Base-by-base conservation (phyloP, 2,329 filamentous ascomycete species). In the Apiospora aurea region DNA sequence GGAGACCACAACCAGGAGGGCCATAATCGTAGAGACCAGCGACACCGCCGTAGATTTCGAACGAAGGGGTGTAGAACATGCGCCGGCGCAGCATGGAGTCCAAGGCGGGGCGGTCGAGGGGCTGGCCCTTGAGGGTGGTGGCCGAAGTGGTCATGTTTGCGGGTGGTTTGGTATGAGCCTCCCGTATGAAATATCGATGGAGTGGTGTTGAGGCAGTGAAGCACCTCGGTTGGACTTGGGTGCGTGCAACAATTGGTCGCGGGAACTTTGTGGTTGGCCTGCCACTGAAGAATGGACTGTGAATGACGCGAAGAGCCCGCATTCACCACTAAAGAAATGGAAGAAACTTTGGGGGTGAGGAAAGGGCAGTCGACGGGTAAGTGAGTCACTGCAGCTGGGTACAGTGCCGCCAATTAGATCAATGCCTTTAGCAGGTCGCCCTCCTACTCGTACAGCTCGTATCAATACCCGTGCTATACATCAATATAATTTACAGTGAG, bases 1-100 rank as follows among this genome's bases (percentile, higher is more conserved):
- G 93, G 73, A 97, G 89, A 68, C 93, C 90, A 83, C 93, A 95
- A 75, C 95, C 94, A 44, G 95, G 94, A 43, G 95, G 95, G 76
- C 95, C 95, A 84, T 97, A 97, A 84, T 98, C 95, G 86, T 94
- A 98, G 72, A 97, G 92, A 79, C 95, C 95, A 76, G 91, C 92
- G 72, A 96, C 92, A 80, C 94, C 94, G 77, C 93, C 93, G 81
- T 98, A 98, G 79, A 97, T 96, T 84, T 98, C 96, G 83, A 98
- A 98, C 71, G 95, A 92, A 70, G 95, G 95, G 75, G 95, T 97
- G 85, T 96, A 97, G 87, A 98, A 98, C 85, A 96, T 87, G 82
- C 95, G 93, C 76, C 95, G 93, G 76, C 93, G 91, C 78, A 98
- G 91, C 80, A 98, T 90, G 74, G 91, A 93, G 81, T 98, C 96